These are phyloP conservation scores for carrot (Daucus carota) DNA, from an alignment of 129 eudicot species.

Conservation along the genomic window DH1_v3.0 NC_030385.2:15712001-15712500, in stretches of 20 bases:
- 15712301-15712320: background rate
- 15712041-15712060: background rate
- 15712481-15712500: constrained; percentile 99
- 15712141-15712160: no score
- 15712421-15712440: constrained; percentile 95
- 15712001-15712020: background rate
- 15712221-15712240: background rate
- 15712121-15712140: no score
- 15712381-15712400: constrained; percentile 99
- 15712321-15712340: constrained; percentile 45
- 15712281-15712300: background rate
- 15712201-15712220: no score
- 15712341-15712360: constrained; percentile 92
- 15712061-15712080: background rate
- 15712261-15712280: background rate
- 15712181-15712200: no score
- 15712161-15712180: no score
- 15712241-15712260: background rate
- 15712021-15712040: background rate
- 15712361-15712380: constrained; percentile 99
- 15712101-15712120: no score
- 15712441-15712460: constrained; percentile 99
- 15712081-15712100: background rate
- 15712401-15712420: constrained; percentile 89
- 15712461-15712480: constrained; percentile 98